A percentile compares a stretch with the other conserved stretches of the same genome.
phyloP scores from a whole-genome alignment of 805 yeast genomes.

The Candida anglica region DNA sequence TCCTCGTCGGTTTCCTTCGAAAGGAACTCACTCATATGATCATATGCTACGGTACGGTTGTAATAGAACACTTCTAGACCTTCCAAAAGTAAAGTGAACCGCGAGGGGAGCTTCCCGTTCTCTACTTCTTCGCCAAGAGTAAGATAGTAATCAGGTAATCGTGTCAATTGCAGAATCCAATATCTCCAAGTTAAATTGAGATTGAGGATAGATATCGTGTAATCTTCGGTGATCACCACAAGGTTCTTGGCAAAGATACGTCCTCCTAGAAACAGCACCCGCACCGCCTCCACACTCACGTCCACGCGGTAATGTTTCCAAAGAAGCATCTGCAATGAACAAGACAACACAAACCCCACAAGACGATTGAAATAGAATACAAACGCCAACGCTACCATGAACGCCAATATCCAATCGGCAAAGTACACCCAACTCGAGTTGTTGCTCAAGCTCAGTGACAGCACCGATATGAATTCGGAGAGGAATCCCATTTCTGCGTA shows the following conservation, averaged over 20 bases:
- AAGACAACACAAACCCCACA: constrained; percentile 57
- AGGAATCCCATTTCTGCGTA: constrained; percentile 9
- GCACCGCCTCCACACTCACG: constrained; percentile 66
- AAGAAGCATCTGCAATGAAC: constrained; percentile 45
- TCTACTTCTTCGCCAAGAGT: constrained; percentile 13
- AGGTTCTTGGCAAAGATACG: constrained; percentile 74
- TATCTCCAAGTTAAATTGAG: constrained; percentile 87
- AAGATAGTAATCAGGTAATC: constrained; percentile 33
- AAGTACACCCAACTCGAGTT: constrained; percentile 62
- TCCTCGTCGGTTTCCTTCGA: constrained; percentile 15
- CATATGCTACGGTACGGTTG: constrained; percentile 77
- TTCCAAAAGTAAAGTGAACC: constrained; percentile 55
- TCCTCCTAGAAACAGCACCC: constrained; percentile 80
- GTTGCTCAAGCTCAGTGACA: constrained; percentile 15
- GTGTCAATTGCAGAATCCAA: constrained; percentile 58
- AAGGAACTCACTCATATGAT: constrained; percentile 47
- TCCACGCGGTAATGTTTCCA: constrained; percentile 63
- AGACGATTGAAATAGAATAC: constrained; percentile 76
- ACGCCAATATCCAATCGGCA: constrained; percentile 74
- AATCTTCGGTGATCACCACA: constrained; percentile 68
- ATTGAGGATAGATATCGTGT: constrained; percentile 64
- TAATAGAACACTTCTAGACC: constrained; percentile 84
- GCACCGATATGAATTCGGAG: constrained; percentile 21
- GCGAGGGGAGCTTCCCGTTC: constrained; percentile 50
- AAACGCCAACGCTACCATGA: constrained; percentile 57